phyloP scores from a whole-genome alignment of 768 basidiomycete species.

The Amanita phalloides region DNA sequence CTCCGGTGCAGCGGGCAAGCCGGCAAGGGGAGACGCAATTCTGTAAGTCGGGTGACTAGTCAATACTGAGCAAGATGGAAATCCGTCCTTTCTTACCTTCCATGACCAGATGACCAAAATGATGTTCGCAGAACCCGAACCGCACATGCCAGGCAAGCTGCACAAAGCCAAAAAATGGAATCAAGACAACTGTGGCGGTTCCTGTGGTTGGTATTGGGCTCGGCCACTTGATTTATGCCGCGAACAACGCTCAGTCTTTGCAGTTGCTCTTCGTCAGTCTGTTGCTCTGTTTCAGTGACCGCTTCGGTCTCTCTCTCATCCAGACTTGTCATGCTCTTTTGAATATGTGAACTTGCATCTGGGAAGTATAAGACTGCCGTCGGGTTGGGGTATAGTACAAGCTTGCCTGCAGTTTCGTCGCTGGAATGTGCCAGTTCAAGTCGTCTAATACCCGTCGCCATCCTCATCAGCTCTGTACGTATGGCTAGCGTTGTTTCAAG shows the following conservation, averaged over 20 bases:
- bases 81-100: background rate
- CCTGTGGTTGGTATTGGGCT: background rate
- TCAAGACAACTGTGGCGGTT: background rate
- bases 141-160: background rate
- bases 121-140: background rate
- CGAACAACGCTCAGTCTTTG: background rate
- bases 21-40: background rate
- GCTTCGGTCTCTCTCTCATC: background rate
- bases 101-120: background rate
- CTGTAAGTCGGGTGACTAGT: background rate
- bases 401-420: background rate
- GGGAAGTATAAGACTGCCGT: background rate
- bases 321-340: no score
- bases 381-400: background rate
- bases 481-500: slow-evolving; percentile 1
- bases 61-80: background rate
- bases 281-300: background rate
- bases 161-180: background rate
- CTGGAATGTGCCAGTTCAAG: background rate
- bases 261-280: background rate
- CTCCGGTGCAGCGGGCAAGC: background rate
- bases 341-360: background rate
- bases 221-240: background rate
- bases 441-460: background rate
- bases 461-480: background rate